phyloP scores from a whole-genome alignment of 148 eudicot genomes.

The Vaccinium corymbosum region DNA sequence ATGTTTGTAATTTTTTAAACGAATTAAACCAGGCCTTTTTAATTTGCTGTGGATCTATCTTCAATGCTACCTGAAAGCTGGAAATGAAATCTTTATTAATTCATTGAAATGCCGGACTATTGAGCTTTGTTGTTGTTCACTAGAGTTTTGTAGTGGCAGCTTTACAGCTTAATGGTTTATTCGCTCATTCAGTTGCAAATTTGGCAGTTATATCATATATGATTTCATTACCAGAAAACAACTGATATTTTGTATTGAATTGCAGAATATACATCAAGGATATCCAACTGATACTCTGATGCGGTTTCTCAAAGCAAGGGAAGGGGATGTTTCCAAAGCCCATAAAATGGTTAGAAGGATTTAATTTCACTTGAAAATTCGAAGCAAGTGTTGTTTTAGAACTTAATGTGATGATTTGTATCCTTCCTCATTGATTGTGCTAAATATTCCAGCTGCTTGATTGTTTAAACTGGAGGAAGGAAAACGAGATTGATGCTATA shows the following conservation, averaged over 20 bases:
- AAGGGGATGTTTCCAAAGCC: slow-evolving; percentile 75
- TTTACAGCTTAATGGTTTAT: background rate
- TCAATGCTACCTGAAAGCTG: background rate
- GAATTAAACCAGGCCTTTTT: background rate
- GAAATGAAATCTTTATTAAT: background rate
- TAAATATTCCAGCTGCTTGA: slow-evolving; percentile 60
- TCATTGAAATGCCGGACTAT: background rate
- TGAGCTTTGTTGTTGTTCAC: background rate
- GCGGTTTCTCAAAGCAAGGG: slow-evolving; percentile 89
- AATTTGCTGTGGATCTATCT: background rate
- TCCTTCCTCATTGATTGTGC: slow-evolving; percentile 20
- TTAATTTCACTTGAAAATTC: background rate
- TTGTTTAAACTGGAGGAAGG: slow-evolving; percentile 84
- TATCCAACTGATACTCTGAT: slow-evolving; percentile 45
- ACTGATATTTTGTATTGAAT: slow-evolving; percentile 13
- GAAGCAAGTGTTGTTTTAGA: background rate
- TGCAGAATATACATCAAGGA: slow-evolving; percentile 84
- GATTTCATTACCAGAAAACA: background rate
- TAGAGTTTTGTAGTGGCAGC: background rate
- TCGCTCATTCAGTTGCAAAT: background rate
- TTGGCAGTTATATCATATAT: background rate
- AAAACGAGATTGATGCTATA: slow-evolving; percentile 83
- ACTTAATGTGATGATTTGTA: background rate
- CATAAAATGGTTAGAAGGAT: slow-evolving; percentile 63
- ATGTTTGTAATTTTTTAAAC: background rate